Evolutionary conservation across 2,329 filamentous ascomycete genomes (phyloP).

Genomic region (Cytospora leucostoma): DNA sequence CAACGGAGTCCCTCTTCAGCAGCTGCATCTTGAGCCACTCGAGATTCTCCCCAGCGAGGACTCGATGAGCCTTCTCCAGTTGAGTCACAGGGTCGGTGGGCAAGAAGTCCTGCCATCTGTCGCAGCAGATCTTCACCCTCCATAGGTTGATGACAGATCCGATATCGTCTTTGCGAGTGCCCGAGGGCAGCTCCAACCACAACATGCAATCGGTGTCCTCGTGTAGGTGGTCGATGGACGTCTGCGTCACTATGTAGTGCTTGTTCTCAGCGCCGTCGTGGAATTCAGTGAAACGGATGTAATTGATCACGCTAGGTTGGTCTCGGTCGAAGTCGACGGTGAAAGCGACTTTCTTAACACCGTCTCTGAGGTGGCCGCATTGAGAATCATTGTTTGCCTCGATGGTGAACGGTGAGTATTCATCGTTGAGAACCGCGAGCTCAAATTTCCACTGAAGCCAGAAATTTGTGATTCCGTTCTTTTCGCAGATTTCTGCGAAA

Average conservation of each 20-base stretch:
- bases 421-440: constrained; percentile 2
- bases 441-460: constrained; percentile 23
- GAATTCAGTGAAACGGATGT: constrained; percentile 18
- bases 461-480: constrained; percentile 14
- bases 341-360: constrained; percentile 15
- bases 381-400: constrained; percentile 5
- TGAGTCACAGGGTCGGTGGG: constrained; percentile 4
- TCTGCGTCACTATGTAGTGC: constrained; percentile 21
- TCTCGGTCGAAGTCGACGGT: constrained; percentile 8
- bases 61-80: constrained; percentile 12
- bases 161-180: constrained; percentile 4
- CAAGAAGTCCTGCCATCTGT: constrained; percentile 8
- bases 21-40: constrained; percentile 18
- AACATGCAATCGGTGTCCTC: constrained; percentile 11
- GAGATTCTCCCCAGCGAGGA: constrained; percentile 1
- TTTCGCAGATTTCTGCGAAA: constrained; percentile 3
- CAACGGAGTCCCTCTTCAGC: not conserved
- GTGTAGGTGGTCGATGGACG: constrained; percentile 19
- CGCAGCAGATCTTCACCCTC: constrained; percentile 16
- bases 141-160: constrained; percentile 2
- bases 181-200: constrained; percentile 15
- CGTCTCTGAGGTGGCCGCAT: not conserved
- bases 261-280: constrained; percentile 1
- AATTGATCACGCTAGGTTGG: constrained; percentile 19
- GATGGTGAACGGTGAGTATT: not conserved